Conservation (phyloP, 2,329 filamentous ascomycete genomes). For the Calonectria naviculata region DNA sequence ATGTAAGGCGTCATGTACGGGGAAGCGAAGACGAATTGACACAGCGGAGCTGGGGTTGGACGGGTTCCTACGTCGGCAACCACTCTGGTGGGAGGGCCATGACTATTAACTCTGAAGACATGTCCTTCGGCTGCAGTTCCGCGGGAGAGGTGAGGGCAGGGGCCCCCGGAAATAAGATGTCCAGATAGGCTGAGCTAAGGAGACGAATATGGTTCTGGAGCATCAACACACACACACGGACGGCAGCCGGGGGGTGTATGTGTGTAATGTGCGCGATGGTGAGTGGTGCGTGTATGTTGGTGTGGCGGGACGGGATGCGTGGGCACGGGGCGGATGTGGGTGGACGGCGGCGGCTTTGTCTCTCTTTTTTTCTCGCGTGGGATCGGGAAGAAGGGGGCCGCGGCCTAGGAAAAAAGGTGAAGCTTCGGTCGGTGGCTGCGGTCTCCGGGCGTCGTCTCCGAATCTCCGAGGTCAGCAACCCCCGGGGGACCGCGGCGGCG, state of each 20-base stretch:
- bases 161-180: constrained; percentile 3
- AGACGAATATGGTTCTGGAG: constrained; percentile 7
- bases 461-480: constrained; percentile 38
- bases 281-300: neutral
- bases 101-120: constrained; percentile 8
- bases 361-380: too few species aligned
- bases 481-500: neutral
- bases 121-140: constrained; percentile 33
- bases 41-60: neutral
- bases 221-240: neutral
- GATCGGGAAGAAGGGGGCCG: neutral
- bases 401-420: neutral
- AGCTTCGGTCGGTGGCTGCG: constrained; percentile 4
- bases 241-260: neutral
- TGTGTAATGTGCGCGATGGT: neutral
- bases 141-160: constrained; percentile 18
- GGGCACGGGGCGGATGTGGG: neutral
- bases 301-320: constrained; percentile 1
- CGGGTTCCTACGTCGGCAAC: constrained; percentile 22
- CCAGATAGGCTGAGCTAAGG: neutral
- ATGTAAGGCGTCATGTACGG: neutral
- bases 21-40: neutral
- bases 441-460: constrained; percentile 34
- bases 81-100: neutral
- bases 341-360: neutral